phyloP scores from a whole-genome alignment of 2,329 filamentous ascomycete species.

The Harringtonia aguacate region DNA sequence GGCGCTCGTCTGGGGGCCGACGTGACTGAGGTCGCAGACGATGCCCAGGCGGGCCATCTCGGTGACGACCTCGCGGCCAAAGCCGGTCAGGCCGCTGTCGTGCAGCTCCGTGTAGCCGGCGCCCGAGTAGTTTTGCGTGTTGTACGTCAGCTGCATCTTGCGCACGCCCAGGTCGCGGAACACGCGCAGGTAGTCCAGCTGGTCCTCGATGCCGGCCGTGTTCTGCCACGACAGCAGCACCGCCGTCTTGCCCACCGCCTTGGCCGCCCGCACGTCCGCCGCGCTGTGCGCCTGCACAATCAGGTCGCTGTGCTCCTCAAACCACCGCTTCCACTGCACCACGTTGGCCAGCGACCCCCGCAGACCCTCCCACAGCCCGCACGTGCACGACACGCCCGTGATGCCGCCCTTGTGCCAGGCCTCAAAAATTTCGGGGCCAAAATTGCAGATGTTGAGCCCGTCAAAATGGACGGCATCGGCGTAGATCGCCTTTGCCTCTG shows the following conservation, averaged over 20 bases:
- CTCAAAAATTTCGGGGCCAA: slow-evolving; percentile 26
- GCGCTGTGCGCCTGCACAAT: slow-evolving; percentile 25
- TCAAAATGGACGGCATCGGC: slow-evolving; percentile 26
- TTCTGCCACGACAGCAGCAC: slow-evolving; percentile 29
- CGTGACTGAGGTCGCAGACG: slow-evolving; percentile 24
- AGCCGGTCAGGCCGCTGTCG: slow-evolving; percentile 25
- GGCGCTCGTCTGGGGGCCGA: slow-evolving; percentile 21
- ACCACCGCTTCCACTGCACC: slow-evolving; percentile 31
- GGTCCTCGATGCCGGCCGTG: slow-evolving; percentile 28
- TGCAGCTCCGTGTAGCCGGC: slow-evolving; percentile 26
- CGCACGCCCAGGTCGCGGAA: slow-evolving; percentile 28
- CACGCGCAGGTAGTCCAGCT: slow-evolving; percentile 24
- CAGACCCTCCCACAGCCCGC: slow-evolving; percentile 27
- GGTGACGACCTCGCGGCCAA: slow-evolving; percentile 20
- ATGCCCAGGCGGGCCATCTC: slow-evolving; percentile 25
- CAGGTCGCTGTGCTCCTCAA: slow-evolving; percentile 26
- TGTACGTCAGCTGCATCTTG: slow-evolving; percentile 32
- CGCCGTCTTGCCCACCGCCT: slow-evolving; percentile 23
- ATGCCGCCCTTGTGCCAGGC: slow-evolving; percentile 26
- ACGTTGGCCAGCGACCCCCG: slow-evolving; percentile 25
- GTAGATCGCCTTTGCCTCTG: slow-evolving; percentile 24
- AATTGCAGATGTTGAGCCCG: slow-evolving; percentile 29
- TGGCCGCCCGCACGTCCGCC: slow-evolving; percentile 24
- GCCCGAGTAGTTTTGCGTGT: slow-evolving; percentile 29
- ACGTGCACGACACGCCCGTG: slow-evolving; percentile 29